Evolutionary conservation across 352 stramenopile genomes (phyloP).

Genomic region (Halophytophthora batemanensis): DNA sequence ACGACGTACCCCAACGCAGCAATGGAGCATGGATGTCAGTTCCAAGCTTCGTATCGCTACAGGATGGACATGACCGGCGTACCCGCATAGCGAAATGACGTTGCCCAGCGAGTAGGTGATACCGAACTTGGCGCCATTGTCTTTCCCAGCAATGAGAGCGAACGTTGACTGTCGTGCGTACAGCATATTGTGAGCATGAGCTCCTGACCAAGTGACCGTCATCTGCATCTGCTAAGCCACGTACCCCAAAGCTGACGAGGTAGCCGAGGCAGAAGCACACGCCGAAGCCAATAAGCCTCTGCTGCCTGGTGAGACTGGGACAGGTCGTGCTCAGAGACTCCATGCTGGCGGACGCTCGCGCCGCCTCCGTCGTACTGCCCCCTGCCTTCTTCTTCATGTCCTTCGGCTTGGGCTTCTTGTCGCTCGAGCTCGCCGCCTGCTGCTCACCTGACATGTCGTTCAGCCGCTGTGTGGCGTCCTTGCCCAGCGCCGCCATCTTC

Average conservation of each 20-base stretch:
- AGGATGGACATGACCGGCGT: neutral
- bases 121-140: slow-evolving; percentile 76
- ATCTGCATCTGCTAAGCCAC: neutral
- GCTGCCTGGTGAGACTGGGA: slow-evolving; percentile 59
- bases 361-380: slow-evolving; percentile 2
- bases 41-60: too few species aligned
- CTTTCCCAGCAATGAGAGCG: slow-evolving; percentile 59
- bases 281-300: slow-evolving; percentile 70
- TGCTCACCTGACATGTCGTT: neutral
- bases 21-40: slow-evolving; percentile 2
- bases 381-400: slow-evolving; percentile 13
- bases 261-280: slow-evolving; percentile 80
- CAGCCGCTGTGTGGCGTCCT: slow-evolving; percentile 4
- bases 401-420: too few species aligned
- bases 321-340: slow-evolving; percentile 60
- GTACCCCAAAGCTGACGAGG: slow-evolving; percentile 80
- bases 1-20: neutral
- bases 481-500: slow-evolving; percentile 29
- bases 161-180: slow-evolving; percentile 62
- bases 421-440: too few species aligned
- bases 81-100: slow-evolving; percentile 82
- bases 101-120: slow-evolving; percentile 83
- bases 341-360: slow-evolving; percentile 1
- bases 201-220: neutral
- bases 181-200: neutral